phyloP scores from a whole-genome alignment of 2,329 filamentous ascomycete species.

The Ramularia collo-cygni region DNA sequence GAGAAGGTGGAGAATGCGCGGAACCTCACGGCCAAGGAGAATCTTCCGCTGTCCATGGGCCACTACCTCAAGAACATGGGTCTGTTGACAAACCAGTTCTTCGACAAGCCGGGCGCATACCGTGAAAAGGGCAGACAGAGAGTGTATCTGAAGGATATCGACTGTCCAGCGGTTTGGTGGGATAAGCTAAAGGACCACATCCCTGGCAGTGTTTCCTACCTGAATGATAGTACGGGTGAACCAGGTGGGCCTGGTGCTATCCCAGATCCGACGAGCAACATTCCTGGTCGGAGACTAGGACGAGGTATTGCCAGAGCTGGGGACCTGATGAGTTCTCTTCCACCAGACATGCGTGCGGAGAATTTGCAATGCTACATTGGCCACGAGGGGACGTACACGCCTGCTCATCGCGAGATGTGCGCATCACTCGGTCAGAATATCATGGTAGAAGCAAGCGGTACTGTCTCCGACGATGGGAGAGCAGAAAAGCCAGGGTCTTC shows the following conservation, averaged over 20 bases:
- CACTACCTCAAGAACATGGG: slow-evolving; percentile 89
- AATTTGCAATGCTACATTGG: slow-evolving; percentile 99
- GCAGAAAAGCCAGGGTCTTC: slow-evolving; percentile 72
- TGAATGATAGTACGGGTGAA: slow-evolving; percentile 69
- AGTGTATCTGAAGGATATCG: slow-evolving; percentile 94
- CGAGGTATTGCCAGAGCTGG: slow-evolving; percentile 65
- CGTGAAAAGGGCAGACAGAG: slow-evolving; percentile 74
- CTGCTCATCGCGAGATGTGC: slow-evolving; percentile 95
- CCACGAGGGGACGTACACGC: slow-evolving; percentile 94
- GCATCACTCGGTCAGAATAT: slow-evolving; percentile 93
- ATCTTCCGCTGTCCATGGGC: slow-evolving; percentile 77
- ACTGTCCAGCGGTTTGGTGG: slow-evolving; percentile 83
- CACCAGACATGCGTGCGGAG: slow-evolving; percentile 78
- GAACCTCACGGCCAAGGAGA: slow-evolving; percentile 64
- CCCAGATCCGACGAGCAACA: slow-evolving; percentile 38
- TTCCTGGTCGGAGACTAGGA: slow-evolving; percentile 42
- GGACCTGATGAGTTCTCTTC: slow-evolving; percentile 91
- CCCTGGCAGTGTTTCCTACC: slow-evolving; percentile 77
- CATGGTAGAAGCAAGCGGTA: slow-evolving; percentile 83
- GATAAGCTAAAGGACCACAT: slow-evolving; percentile 70
- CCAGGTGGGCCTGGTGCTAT: slow-evolving; percentile 50
- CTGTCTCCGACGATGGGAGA: slow-evolving; percentile 61
- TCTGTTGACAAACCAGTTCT: slow-evolving; percentile 74
- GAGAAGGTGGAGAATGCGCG: slow-evolving; percentile 79
- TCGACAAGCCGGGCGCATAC: slow-evolving; percentile 61